phyloP scores from a whole-genome alignment of 2,329 filamentous ascomycete genomes.

The Mariannaea elegans region DNA sequence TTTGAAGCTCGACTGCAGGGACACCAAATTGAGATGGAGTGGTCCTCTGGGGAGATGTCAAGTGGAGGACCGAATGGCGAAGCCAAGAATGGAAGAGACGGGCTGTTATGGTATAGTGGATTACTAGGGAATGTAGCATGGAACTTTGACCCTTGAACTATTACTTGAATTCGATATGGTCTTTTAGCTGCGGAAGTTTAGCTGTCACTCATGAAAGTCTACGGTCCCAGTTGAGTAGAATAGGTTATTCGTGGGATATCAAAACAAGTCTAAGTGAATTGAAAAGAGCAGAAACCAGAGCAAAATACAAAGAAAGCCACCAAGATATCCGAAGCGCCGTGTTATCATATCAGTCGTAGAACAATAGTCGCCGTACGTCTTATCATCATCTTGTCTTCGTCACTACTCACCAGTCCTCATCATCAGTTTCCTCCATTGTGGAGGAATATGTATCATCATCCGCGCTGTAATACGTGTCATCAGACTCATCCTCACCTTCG shows the following conservation, averaged over 20 bases:
- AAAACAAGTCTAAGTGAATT: neutral
- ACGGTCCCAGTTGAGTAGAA: too few species aligned
- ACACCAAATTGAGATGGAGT: conserved; percentile 8
- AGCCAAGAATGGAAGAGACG: neutral
- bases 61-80: neutral
- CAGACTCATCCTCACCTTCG: conserved; percentile 17
- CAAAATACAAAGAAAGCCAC: neutral
- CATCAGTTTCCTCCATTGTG: neutral
- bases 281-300: neutral
- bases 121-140: conserved; percentile 36
- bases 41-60: neutral
- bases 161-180: neutral
- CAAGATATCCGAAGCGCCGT: conserved; percentile 6
- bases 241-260: neutral
- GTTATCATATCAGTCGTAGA: conserved; percentile 12
- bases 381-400: neutral
- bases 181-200: too few species aligned
- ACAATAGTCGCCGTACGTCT: neutral
- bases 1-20: conserved; percentile 39
- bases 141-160: conserved; percentile 25
- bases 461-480: conserved; percentile 20
- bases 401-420: conserved; percentile 1
- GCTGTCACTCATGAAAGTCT: too few species aligned
- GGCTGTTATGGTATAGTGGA: conserved; percentile 33
- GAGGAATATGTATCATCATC: conserved; percentile 23